These are phyloP conservation scores for Elasticomyces elasticus DNA, from an alignment of 495 filamentous ascomycete genomes.

Conservation along the genomic window DNA sequence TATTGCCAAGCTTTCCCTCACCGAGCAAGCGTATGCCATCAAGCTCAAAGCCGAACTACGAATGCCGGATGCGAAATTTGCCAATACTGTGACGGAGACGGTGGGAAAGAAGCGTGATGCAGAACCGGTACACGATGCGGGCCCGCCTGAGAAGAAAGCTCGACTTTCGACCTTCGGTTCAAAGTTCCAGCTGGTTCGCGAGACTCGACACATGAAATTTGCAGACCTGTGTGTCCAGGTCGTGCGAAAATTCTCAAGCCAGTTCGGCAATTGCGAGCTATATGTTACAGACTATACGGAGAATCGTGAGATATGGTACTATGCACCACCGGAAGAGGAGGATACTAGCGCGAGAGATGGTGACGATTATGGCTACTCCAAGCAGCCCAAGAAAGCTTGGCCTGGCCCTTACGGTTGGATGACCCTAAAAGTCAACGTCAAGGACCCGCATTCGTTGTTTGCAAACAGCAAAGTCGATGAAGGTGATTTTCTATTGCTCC, in stretches of 20 bases:
- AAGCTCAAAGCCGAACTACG: slow-evolving; percentile 19
- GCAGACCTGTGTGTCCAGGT: slow-evolving; percentile 66
- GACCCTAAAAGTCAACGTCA: slow-evolving; percentile 63
- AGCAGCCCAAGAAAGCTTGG: slow-evolving; percentile 43
- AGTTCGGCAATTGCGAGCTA: slow-evolving; percentile 45
- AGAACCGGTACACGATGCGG: background rate
- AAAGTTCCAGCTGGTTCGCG: slow-evolving; percentile 9
- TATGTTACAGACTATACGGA: slow-evolving; percentile 84
- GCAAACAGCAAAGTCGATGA: slow-evolving; percentile 45
- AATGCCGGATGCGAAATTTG: background rate
- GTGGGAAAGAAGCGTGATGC: slow-evolving; percentile 1
- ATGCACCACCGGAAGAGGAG: slow-evolving; percentile 37
- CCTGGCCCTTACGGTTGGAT: slow-evolving; percentile 67
- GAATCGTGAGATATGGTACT: slow-evolving; percentile 51
- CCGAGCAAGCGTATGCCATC: slow-evolving; percentile 26
- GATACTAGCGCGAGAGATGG: slow-evolving; percentile 34
- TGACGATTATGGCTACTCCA: slow-evolving; percentile 40
- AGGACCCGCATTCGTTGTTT: slow-evolving; percentile 54
- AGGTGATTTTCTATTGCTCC: slow-evolving; percentile 52
- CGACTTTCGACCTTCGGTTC: background rate
- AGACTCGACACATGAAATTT: slow-evolving; percentile 9
- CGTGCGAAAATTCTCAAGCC: slow-evolving; percentile 48
- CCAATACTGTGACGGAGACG: background rate
- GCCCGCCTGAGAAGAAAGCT: background rate
- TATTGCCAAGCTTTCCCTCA: slow-evolving; percentile 1